These are phyloP conservation scores for Ensete ventricosum DNA, from an alignment of 176 grass and related monocot species.

Conservation along the genomic window DNA sequence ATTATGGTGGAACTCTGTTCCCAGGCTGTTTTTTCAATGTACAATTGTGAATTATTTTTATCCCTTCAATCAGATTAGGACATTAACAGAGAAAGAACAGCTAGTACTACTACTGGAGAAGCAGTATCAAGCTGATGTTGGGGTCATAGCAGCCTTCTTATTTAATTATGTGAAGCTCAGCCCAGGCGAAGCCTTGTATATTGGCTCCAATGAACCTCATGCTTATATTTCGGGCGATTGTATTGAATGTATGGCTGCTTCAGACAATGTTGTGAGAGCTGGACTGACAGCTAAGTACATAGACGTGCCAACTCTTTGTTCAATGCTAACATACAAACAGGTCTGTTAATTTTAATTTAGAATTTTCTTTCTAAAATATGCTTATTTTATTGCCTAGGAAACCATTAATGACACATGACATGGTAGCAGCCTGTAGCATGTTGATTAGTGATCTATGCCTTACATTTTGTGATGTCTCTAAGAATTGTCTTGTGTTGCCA, in stretches of 20 bases:
- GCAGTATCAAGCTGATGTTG: conserved; percentile 69
- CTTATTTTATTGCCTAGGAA: neutral
- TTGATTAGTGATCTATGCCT: neutral
- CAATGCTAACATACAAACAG: conserved; percentile 91
- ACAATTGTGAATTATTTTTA: neutral
- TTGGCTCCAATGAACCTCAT: conserved; percentile 75
- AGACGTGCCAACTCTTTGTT: conserved; percentile 78
- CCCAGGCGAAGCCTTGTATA: conserved; percentile 79
- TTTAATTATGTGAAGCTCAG: conserved; percentile 82
- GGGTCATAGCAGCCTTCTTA: conserved; percentile 60
- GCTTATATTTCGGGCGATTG: conserved; percentile 87
- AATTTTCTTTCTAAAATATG: neutral
- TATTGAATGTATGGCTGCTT: conserved; percentile 87
- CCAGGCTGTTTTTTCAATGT: neutral
- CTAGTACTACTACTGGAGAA: conserved; percentile 54
- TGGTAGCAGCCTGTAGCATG: neutral
- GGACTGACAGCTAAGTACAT: conserved; percentile 82
- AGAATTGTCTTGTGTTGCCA: neutral
- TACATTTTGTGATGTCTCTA: neutral
- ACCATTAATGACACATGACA: neutral
- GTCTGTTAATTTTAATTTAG: conserved; percentile 17
- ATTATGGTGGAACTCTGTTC: no score
- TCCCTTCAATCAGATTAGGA: conserved; percentile 46
- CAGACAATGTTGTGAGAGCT: conserved; percentile 84
- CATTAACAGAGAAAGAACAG: conserved; percentile 63